Percentiles rank a stretch among this genome's conserved stretches.
Evolutionary conservation across 2,329 filamentous ascomycete species (phyloP).

Genomic region (Trichocomaceae sp.): DNA sequence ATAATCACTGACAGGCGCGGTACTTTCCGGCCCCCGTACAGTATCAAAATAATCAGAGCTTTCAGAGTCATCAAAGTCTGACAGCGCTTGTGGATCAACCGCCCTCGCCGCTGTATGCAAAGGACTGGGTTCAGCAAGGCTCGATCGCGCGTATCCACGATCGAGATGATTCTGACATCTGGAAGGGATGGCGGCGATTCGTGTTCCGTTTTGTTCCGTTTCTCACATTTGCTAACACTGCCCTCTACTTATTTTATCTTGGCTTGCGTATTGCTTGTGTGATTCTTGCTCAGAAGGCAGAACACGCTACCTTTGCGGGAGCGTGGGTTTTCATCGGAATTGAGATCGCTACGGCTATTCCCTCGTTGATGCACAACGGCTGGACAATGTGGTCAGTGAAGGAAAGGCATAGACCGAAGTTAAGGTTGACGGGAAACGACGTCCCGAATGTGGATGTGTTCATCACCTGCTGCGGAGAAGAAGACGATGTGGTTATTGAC

Average conservation of each 20-base stretch:
- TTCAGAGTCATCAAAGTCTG: slow-evolving; percentile 30
- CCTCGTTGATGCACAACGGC: slow-evolving; percentile 51
- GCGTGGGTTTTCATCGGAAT: slow-evolving; percentile 55
- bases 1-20: slow-evolving; percentile 7
- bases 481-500: slow-evolving; percentile 36
- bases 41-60: slow-evolving; percentile 19
- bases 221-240: slow-evolving; percentile 30
- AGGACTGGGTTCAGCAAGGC: slow-evolving; percentile 33
- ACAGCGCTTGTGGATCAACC: slow-evolving; percentile 28
- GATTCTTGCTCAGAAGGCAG: slow-evolving; percentile 44
- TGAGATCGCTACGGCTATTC: slow-evolving; percentile 49
- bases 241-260: slow-evolving; percentile 43
- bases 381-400: slow-evolving; percentile 55
- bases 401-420: slow-evolving; percentile 48
- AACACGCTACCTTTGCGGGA: slow-evolving; percentile 38
- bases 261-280: slow-evolving; percentile 48
- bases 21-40: slow-evolving; percentile 1
- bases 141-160: slow-evolving; percentile 31
- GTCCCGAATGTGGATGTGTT: slow-evolving; percentile 39
- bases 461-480: slow-evolving; percentile 41
- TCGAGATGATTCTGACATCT: slow-evolving; percentile 33
- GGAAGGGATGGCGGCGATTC: slow-evolving; percentile 33
- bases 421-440: slow-evolving; percentile 30
- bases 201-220: slow-evolving; percentile 30
- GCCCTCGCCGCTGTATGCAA: slow-evolving; percentile 24